Conservation (phyloP, 2,329 filamentous ascomycete species). For the Alternaria conjuncta region DNA sequence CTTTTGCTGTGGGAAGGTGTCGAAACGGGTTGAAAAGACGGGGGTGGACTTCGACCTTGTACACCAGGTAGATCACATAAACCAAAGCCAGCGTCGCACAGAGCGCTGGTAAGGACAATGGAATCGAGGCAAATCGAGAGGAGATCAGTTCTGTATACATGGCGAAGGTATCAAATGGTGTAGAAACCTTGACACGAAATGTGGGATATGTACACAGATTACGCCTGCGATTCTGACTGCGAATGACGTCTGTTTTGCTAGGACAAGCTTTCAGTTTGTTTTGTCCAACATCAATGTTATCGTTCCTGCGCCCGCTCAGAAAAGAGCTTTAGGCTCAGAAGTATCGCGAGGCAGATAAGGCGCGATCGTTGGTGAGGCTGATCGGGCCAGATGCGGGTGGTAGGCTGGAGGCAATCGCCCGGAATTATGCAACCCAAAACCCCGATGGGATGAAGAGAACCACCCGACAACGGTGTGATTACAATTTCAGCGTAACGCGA, state of each 20-base stretch:
- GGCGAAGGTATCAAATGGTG: neutral
- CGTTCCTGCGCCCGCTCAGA: neutral
- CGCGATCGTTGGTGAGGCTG: neutral
- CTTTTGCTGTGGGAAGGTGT: neutral
- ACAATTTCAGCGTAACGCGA: neutral
- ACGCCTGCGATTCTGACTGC: neutral
- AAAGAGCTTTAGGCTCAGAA: neutral
- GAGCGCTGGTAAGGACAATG: neutral
- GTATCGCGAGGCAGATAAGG: neutral
- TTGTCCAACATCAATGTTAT: neutral
- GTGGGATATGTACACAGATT: neutral
- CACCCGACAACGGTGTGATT: neutral
- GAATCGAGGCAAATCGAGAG: too few relatives aligned
- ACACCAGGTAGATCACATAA: neutral
- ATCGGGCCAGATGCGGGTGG: neutral
- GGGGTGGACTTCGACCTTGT: neutral
- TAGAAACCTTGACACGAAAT: neutral
- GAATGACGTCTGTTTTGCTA: neutral
- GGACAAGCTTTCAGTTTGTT: neutral
- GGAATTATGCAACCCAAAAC: conserved; percentile 12
- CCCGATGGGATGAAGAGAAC: neutral
- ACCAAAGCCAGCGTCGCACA: neutral
- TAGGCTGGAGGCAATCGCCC: neutral
- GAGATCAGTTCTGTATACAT: neutral
- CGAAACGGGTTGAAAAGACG: neutral